Conservation (phyloP, 805 yeast species). For the Monosporozyma solicola region DNA sequence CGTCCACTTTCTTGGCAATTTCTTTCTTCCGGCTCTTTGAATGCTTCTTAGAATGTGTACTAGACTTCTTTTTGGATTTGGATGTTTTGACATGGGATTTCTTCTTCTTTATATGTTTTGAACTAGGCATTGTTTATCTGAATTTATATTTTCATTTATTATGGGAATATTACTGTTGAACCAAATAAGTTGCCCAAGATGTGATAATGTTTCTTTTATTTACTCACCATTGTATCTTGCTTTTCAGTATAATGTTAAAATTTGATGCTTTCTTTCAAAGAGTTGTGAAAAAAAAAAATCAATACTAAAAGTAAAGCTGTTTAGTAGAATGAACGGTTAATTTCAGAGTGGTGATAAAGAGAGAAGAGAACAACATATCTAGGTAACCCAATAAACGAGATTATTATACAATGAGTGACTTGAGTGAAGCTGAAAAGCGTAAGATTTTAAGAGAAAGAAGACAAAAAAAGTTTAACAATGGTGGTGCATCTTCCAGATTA, state of each 20-base stretch:
- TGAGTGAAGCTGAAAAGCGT: conserved; percentile 51
- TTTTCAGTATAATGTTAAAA: neutral
- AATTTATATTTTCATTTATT: neutral
- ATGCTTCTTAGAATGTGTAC: neutral
- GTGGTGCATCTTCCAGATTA: conserved; percentile 46
- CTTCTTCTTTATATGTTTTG: neutral
- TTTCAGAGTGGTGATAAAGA: too few species aligned
- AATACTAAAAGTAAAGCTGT: neutral
- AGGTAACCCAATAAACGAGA: neutral
- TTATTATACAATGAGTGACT: conserved; percentile 30
- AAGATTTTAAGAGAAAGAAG: conserved; percentile 52
- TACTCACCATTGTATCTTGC: neutral
- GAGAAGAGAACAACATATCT: neutral
- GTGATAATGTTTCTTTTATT: neutral
- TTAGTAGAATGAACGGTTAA: neutral
- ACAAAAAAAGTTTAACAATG: conserved; percentile 51
- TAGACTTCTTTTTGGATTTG: neutral
- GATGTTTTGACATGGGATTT: neutral
- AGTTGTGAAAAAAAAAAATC: neutral
- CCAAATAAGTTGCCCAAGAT: neutral
- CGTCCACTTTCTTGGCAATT: neutral
- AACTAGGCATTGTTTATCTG: neutral
- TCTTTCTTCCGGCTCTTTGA: neutral
- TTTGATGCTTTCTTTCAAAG: neutral
- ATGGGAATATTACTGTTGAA: neutral